These are phyloP conservation scores for Globisporangium nunn DNA, from an alignment of 352 stramenopile genomes.

Conservation along the genomic window DNA sequence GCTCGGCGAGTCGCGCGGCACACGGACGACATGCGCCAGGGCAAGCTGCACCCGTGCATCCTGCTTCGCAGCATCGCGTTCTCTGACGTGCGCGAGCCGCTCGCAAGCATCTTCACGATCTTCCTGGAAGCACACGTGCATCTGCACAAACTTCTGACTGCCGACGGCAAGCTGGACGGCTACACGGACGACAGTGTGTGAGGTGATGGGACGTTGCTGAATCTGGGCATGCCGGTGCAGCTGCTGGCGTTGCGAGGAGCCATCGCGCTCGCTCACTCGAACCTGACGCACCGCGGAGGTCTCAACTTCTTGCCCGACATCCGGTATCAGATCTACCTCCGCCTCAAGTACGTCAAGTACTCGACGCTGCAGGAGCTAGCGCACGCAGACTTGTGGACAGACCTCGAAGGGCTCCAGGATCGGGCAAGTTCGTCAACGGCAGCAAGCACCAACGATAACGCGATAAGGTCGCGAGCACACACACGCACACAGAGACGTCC, in stretches of 20 bases:
- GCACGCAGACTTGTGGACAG: background rate
- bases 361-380: background rate
- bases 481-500: too few relatives aligned
- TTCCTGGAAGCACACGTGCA: constrained; percentile 55
- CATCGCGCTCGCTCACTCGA: constrained; percentile 67
- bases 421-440: background rate
- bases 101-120: constrained; percentile 66
- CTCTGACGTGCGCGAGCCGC: constrained; percentile 53
- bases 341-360: constrained; percentile 66
- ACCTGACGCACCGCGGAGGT: constrained; percentile 62
- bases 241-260: constrained; percentile 49
- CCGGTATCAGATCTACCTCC: constrained; percentile 80
- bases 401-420: background rate
- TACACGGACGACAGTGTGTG: constrained; percentile 66
- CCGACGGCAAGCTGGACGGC: constrained; percentile 45
- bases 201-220: constrained; percentile 60
- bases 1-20: constrained; percentile 52
- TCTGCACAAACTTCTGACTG: constrained; percentile 42
- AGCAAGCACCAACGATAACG: too few relatives aligned
- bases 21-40: constrained; percentile 77
- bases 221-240: constrained; percentile 55
- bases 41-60: constrained; percentile 60
- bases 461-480: too few relatives aligned
- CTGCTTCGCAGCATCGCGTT: constrained; percentile 59
- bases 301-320: constrained; percentile 81